Evolutionary conservation across 148 eudicot species (phyloP), one percentile per base, ranked within the genome.

Genomic region (Amaranthus cruentus): DNA sequence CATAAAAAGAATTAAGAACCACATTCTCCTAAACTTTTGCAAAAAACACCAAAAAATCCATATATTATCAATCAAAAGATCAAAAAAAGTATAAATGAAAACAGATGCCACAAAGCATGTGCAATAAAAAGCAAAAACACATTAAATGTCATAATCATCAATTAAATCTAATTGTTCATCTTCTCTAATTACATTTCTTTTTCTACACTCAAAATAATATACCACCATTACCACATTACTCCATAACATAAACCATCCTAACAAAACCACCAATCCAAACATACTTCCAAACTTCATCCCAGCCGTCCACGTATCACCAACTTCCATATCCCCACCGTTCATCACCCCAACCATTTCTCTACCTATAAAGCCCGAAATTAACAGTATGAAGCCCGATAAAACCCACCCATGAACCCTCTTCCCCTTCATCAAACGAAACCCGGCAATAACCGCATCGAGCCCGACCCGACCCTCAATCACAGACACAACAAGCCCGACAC

Each of bases 381-480:
- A 21, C 64, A 13, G 47, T 10, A 11, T 21, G 47, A 49, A 58
- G 11, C 75, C 77, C 47, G 50, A 46, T 3, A 87, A 54, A 46
- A 75, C 15, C 79, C 78, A 79, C 71, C 88, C 88, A 28, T 49
- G 48, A 14, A 81, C 21, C 76, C 77, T 76, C 38, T 75, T 83
- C 11, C 87, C 86, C 62, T 81, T 77, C 52, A 84, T 73, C 11
- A 87, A 72, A 2, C 14, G 53, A 42, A 14, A 66, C 74, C 83
- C 88, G 66, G 49, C 66, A 44, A 69, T 56, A 0, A 87, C 13
- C 44, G 84, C 82, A 4, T 74, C 71, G 2, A 77, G 3, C 57
- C 88, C 84, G 15, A 43, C 75, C 61, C 81, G 55, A 11, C 84
- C 83, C 59, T 86, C 86, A 4, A 70, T 12, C 0, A 83, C 77